These are phyloP conservation scores for Alternaria sp. DNA, from an alignment of 2,329 filamentous ascomycete species.

Conservation along the genomic window DNA sequence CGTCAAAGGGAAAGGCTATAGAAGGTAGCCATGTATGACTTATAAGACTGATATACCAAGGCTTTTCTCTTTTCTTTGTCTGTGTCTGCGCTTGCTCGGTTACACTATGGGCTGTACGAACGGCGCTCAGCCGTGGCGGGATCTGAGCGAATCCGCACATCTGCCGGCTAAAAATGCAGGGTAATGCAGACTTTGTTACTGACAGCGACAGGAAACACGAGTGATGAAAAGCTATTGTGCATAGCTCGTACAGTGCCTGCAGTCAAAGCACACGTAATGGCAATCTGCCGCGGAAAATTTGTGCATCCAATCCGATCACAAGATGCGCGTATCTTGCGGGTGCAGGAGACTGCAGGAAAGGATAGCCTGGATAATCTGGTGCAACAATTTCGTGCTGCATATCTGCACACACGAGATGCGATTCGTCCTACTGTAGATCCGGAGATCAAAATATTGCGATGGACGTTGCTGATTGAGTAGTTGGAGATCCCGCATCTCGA, in stretches of 20 bases:
- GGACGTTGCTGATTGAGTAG: conserved; percentile 4
- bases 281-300: conserved; percentile 2
- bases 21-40: background rate
- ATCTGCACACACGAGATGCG: background rate
- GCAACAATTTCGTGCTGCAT: background rate
- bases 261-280: conserved; percentile 7
- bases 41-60: background rate
- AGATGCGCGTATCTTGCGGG: background rate
- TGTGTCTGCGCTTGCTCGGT: background rate
- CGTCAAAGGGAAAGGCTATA: background rate
- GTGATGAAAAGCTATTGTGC: conserved; percentile 2
- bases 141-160: conserved; percentile 7
- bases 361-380: background rate
- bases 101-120: conserved; percentile 2
- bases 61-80: background rate
- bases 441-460: conserved; percentile 5
- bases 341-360: conserved; percentile 4
- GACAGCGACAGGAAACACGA: background rate
- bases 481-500: conserved; percentile 6
- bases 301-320: background rate
- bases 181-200: conserved; percentile 8
- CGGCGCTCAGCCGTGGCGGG: conserved; percentile 1
- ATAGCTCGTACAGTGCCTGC: conserved; percentile 7
- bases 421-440: conserved; percentile 7
- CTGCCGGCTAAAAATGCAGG: conserved; percentile 11